Evolutionary conservation across 257 asterid genomes (phyloP).

Genomic region (Ligustrum vulgare): DNA sequence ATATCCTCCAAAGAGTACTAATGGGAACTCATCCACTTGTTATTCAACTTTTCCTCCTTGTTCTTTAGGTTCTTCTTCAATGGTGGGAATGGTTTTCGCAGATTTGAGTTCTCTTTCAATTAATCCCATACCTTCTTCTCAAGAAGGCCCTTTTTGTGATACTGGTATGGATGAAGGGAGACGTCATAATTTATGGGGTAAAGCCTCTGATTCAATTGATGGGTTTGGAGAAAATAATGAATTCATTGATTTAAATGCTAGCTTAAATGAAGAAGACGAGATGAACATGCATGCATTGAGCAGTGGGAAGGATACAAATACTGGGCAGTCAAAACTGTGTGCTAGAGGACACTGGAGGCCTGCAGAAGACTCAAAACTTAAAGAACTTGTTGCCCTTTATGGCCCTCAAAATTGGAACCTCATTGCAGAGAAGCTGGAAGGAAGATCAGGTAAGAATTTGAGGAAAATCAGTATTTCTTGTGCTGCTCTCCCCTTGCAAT

Average conservation of each 20-base stretch:
- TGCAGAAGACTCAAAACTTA: slow-evolving; percentile 77
- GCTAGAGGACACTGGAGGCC: slow-evolving; percentile 95
- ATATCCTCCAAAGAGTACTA: slow-evolving; percentile 18
- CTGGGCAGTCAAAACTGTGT: slow-evolving; percentile 61
- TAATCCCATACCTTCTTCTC: slow-evolving; percentile 21
- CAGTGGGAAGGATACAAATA: slow-evolving; percentile 31
- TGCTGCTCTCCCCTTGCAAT: background rate
- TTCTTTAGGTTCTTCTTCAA: slow-evolving; percentile 23
- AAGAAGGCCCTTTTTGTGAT: slow-evolving; percentile 20
- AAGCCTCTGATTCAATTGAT: slow-evolving; percentile 36
- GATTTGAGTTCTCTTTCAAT: slow-evolving; percentile 42
- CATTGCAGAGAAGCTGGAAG: slow-evolving; percentile 75
- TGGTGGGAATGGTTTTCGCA: slow-evolving; percentile 48
- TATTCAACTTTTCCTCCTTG: slow-evolving; percentile 19
- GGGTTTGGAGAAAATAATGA: slow-evolving; percentile 8
- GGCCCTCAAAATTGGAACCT: slow-evolving; percentile 96
- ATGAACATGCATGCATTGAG: slow-evolving; percentile 34
- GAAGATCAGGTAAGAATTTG: slow-evolving; percentile 66
- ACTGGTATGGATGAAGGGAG: slow-evolving; percentile 17
- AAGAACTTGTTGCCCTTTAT: slow-evolving; percentile 77
- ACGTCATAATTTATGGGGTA: slow-evolving; percentile 1
- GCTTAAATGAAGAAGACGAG: slow-evolving; percentile 17
- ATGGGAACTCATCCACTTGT: background rate
- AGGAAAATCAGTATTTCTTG: background rate
- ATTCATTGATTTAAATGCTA: background rate